These are phyloP conservation scores for Aristolochia fimbriata DNA, from an alignment of 164 flowering plant species.

Conservation along the genomic window DNA sequence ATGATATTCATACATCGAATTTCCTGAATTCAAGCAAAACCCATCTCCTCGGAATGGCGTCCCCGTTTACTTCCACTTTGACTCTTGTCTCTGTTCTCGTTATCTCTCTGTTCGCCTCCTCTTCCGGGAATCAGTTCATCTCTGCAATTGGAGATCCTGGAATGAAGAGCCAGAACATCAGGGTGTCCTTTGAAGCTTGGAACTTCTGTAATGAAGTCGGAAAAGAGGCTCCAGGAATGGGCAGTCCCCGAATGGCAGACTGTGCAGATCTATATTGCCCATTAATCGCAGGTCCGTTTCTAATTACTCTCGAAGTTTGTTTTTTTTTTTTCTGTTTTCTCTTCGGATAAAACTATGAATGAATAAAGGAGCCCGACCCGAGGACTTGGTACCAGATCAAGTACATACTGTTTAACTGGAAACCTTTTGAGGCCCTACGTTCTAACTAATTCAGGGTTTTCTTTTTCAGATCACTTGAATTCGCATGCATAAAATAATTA, in stretches of 20 bases:
- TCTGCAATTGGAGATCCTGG: constrained; percentile 51
- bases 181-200: constrained; percentile 51
- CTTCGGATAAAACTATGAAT: too few species aligned
- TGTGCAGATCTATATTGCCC: constrained; percentile 33
- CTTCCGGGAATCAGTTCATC: constrained; percentile 6
- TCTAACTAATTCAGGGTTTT: too few species aligned
- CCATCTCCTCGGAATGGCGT: constrained; percentile 1
- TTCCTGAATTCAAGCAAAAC: background rate
- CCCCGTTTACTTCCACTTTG: background rate
- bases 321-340: too few species aligned
- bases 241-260: constrained; percentile 49
- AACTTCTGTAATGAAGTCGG: constrained; percentile 60
- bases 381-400: too few species aligned
- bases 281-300: constrained; percentile 11
- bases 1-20: background rate
- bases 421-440: too few species aligned
- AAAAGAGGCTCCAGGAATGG: constrained; percentile 35
- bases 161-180: constrained; percentile 33
- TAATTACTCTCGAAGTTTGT: background rate
- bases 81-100: background rate
- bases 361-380: too few species aligned
- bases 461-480: too few species aligned
- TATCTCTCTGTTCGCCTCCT: background rate
- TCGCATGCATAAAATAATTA: too few species aligned
- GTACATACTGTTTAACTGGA: too few species aligned